Percentiles rank a stretch among this genome's conserved stretches.
Conservation (phyloP, 306 rosid species). For the Quercus engelmannii region DNA sequence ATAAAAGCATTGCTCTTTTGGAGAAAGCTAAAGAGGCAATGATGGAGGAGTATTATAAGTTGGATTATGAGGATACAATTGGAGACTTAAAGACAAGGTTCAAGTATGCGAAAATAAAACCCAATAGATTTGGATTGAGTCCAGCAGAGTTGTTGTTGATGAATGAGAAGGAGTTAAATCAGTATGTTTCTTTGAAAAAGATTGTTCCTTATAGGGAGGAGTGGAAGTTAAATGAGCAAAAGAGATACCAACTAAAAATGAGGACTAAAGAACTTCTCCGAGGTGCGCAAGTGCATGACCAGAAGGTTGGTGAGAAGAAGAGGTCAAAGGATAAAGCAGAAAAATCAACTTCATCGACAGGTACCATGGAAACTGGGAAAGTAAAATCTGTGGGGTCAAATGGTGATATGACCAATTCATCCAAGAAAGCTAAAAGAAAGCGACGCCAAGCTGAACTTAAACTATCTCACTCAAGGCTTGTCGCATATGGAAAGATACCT, state of each 20-base stretch:
- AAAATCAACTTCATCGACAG: constrained; percentile 25
- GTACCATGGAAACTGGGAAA: constrained; percentile 30
- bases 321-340: constrained; percentile 33
- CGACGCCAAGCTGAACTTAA: constrained; percentile 28
- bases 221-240: constrained; percentile 70
- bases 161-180: constrained; percentile 82
- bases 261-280: constrained; percentile 51
- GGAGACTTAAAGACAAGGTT: constrained; percentile 95
- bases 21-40: constrained; percentile 76
- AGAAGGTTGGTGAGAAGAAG: constrained; percentile 33
- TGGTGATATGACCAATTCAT: constrained; percentile 31
- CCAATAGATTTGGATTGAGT: constrained; percentile 64
- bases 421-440: constrained; percentile 69
- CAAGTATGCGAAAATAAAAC: constrained; percentile 75
- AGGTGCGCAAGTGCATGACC: constrained; percentile 23
- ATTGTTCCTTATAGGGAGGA: constrained; percentile 85
- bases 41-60: constrained; percentile 89
- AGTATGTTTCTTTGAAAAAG: constrained; percentile 76
- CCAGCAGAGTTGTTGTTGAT: constrained; percentile 48
- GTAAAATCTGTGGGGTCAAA: constrained; percentile 28
- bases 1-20: constrained; percentile 53
- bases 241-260: constrained; percentile 55
- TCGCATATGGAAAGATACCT: constrained; percentile 48
- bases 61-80: constrained; percentile 85
- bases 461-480: constrained; percentile 38